Evolutionary conservation across 73 alveolate genomes (phyloP), one percentile per base, ranked within the genome.

Genomic region (Paraurostyla sp.): DNA sequence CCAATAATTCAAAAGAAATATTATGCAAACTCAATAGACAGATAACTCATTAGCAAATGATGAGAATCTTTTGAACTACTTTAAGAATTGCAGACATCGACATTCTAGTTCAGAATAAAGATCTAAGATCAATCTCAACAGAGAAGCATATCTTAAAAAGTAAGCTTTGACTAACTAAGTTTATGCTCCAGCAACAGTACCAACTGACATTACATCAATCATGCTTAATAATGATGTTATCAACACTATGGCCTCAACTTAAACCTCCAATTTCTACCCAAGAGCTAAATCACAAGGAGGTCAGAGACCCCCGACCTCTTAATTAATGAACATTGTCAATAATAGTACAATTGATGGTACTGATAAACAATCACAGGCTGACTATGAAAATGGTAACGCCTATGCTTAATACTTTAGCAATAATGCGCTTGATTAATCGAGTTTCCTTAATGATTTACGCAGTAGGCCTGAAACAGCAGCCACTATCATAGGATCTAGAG

Each of bases 391-490:
- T n/a, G n/a, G n/a, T n/a, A n/a, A n/a, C n/a, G n/a, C n/a, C n/a
- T n/a, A n/a, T n/a, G n/a, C n/a, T n/a, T n/a, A n/a, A n/a, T n/a
- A n/a, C n/a, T n/a, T n/a, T n/a, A n/a, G n/a, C n/a, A n/a, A n/a
- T n/a, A n/a, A n/a, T n/a, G n/a, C n/a, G n/a, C n/a, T n/a, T n/a
- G n/a, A n/a, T n/a, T n/a, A n/a, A n/a, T n/a, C n/a, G n/a, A n/a
- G n/a, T n/a, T n/a, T n/a, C n/a, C n/a, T n/a, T n/a, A n/a, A n/a
- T n/a, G n/a, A n/a, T 40, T 15, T 38, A n/a, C 41, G 7, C n/a
- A 65, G 82, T 38, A 32, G 82, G 41, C 82, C 82, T 22, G 42
- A 59, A 59, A 65, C 60, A 15, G 42, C 82, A 65, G 58, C 82
- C 18, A 65, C 42, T 65, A 65, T 13, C 2, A 13, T 13, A 38